phyloP scores from a whole-genome alignment of 805 yeast genomes.

The Saccharomycopsis synnaedendra region DNA sequence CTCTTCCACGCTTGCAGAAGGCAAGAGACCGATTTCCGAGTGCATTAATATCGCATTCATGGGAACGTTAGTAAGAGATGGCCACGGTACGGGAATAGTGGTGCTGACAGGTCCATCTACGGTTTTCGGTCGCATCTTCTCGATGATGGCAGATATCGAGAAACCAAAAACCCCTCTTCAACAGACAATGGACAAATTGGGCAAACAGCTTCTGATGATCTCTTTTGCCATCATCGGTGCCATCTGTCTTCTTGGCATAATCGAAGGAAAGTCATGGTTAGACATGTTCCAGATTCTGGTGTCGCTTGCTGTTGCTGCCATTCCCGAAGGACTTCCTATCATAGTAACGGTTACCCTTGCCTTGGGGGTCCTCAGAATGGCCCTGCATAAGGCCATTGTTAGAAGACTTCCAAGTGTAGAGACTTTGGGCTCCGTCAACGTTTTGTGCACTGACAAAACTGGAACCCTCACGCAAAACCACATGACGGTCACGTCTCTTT shows the following conservation, averaged over 20 bases:
- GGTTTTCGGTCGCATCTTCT: constrained; percentile 90
- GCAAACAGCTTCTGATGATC: constrained; percentile 76
- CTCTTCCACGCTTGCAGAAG: constrained; percentile 20
- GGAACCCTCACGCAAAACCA: constrained; percentile 86
- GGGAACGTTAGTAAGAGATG: constrained; percentile 97
- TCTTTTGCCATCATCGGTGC: constrained; percentile 82
- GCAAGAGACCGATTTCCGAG: constrained; percentile 29
- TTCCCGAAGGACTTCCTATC: constrained; percentile 97
- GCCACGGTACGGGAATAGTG: constrained; percentile 89
- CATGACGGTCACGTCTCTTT: constrained; percentile 72
- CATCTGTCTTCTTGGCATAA: constrained; percentile 81
- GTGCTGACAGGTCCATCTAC: constrained; percentile 83
- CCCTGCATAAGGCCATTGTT: constrained; percentile 86
- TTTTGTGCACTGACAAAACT: constrained; percentile 85
- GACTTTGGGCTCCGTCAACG: constrained; percentile 89
- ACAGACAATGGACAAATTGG: constrained; percentile 88
- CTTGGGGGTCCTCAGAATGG: constrained; percentile 93
- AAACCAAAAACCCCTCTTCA: constrained; percentile 98
- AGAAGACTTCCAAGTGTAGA: constrained; percentile 91
- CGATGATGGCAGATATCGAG: constrained; percentile 89
- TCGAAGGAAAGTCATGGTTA: constrained; percentile 91
- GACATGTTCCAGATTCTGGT: constrained; percentile 98
- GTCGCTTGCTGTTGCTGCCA: constrained; percentile 96
- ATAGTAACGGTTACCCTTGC: constrained; percentile 97
- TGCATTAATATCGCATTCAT: constrained; percentile 78